Evolutionary conservation across 306 rosid genomes (phyloP).

Genomic region (Psophocarpus tetragonolobus): DNA sequence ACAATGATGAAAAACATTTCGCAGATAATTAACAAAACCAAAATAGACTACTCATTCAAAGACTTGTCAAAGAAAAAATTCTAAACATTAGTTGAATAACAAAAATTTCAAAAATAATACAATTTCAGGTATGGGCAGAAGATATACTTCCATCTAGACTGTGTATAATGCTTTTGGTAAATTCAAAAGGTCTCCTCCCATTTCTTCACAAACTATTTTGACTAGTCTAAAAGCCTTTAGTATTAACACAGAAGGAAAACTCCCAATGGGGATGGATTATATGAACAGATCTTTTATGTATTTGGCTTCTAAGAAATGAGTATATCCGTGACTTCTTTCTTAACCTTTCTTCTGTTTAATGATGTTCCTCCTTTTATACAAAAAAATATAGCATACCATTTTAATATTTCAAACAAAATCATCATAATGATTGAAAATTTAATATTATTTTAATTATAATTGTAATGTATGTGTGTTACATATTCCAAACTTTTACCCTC

Average conservation of each 20-base stretch:
- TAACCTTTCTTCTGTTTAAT: constrained; percentile 1
- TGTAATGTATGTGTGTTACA: not conserved
- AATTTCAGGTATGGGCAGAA: not conserved
- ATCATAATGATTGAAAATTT: not conserved
- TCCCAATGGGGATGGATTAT: not conserved
- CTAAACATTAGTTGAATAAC: not conserved
- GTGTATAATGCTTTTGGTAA: not conserved
- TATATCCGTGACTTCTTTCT: not conserved
- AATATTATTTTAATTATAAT: not conserved
- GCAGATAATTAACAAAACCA: not conserved
- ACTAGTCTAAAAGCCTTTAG: not conserved
- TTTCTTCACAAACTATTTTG: not conserved
- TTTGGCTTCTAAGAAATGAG: not conserved
- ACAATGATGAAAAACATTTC: not conserved
- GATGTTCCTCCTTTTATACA: too few species aligned
- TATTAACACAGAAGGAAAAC: not conserved
- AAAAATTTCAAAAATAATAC: not conserved
- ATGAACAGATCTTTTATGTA: not conserved
- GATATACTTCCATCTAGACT: not conserved
- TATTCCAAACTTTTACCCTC: not conserved
- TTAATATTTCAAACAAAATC: constrained; percentile 8
- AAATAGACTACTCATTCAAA: constrained; percentile 20
- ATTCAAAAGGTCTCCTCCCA: not conserved
- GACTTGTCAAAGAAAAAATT: not conserved
- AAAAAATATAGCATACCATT: not conserved